Evolutionary conservation across 2,329 filamentous ascomycete genomes (phyloP), one percentile per base, ranked within the genome.

Genomic region (Talaromyces funiculosus): DNA sequence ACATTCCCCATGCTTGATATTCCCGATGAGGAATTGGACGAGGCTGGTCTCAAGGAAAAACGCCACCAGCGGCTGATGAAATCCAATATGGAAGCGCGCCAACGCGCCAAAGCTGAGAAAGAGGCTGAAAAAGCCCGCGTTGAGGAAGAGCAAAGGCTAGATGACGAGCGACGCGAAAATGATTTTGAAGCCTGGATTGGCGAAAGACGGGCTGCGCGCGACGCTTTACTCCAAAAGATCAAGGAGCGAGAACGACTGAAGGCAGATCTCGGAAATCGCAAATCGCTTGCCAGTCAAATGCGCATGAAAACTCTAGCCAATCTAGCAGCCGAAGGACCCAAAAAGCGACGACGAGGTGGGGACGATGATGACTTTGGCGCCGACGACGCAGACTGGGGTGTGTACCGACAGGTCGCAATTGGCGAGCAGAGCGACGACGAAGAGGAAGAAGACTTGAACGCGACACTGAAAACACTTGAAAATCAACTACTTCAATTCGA

Each of bases 261-360:
- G 77, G 90, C 92, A 45, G 94, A 99, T 71, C 84, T 97, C 1
- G 92, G 93, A 60, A 97, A 97, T 76, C 90, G 94, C 71, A 99
- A 99, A 75, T 97, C 92, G 0, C 86, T 97, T 20, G 94, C 94
- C 8, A 94, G 90, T 61, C 93, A 97, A 75, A 95, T 96, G 77
- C 90, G 94, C 64, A 99, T 99, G 94, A 97, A 97, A 78, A 93
- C 88, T 55, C 92, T 99, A 61, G 94, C 94, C 62, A 97, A 96
- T 70, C 86, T 99, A 1, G 94, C 94, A 3, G 92, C 93, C 0
- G 94, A 99, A 73, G 87, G 85, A 5, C 92, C 93, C 6, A 81
- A 81, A 65, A 92, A 92, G 73, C 95, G 96, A 75, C 85, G 93
- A 14, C 86, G 92, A 18, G 92, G 91, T 7, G 90, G 88, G 3